These are phyloP conservation scores for Septoria petroselini DNA, from an alignment of 2,329 filamentous ascomycete genomes.

Conservation along the genomic window DNA sequence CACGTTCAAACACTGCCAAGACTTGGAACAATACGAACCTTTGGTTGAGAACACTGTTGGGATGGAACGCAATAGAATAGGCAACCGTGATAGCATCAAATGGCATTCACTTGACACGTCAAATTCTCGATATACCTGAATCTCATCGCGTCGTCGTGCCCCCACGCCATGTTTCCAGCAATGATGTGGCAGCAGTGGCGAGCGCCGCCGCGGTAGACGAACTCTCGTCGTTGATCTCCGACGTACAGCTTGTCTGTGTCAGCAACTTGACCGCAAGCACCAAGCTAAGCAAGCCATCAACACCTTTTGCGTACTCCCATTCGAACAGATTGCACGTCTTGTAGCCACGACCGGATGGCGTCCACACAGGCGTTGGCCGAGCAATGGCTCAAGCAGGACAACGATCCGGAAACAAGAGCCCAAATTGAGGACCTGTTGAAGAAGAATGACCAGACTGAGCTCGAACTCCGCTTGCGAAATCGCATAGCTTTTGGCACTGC, in stretches of 20 bases:
- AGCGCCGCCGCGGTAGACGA: slow-evolving; percentile 4
- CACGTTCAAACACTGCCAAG: no score
- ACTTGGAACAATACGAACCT: no score
- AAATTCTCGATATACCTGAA: no score
- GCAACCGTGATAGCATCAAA: no score
- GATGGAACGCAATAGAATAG: no score
- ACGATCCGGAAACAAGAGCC: slow-evolving; percentile 52
- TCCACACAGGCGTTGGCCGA: slow-evolving; percentile 42
- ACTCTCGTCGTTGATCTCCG: background rate
- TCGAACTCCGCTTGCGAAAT: slow-evolving; percentile 53
- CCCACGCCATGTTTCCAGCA: slow-evolving; percentile 18
- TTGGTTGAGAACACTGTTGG: no score
- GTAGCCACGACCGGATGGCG: slow-evolving; percentile 9
- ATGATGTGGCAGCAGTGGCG: slow-evolving; percentile 9
- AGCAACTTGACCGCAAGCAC: no score
- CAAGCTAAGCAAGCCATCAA: background rate
- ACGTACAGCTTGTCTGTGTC: no score
- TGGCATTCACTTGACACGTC: no score
- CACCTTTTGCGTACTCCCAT: no score
- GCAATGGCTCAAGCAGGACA: slow-evolving; percentile 59
- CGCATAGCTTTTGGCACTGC: slow-evolving; percentile 63
- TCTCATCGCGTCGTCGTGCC: background rate
- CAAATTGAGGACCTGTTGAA: slow-evolving; percentile 55
- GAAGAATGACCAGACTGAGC: slow-evolving; percentile 44
- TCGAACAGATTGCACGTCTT: no score